Conservation (phyloP, 1,284 basidiomycete genomes). For the Microbotryum silenes-acaulis region DNA sequence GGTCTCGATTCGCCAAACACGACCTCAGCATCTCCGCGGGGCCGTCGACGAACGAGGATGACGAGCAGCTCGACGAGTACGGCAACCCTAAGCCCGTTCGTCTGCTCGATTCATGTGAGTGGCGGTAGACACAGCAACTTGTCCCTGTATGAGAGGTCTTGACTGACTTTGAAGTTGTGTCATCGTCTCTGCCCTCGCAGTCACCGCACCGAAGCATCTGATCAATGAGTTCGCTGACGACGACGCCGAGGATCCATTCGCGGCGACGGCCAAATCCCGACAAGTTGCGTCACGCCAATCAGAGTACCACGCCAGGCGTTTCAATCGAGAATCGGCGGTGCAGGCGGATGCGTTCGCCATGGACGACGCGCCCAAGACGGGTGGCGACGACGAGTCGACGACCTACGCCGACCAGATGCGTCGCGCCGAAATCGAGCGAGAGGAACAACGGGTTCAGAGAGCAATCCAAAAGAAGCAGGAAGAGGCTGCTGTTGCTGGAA, state of each 20-base stretch:
- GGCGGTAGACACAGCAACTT: neutral
- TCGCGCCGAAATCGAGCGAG: slow-evolving; percentile 79
- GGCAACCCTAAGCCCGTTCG: slow-evolving; percentile 9
- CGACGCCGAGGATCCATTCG: slow-evolving; percentile 91
- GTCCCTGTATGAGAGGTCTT: neutral
- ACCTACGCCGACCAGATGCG: slow-evolving; percentile 97
- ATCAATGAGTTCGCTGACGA: slow-evolving; percentile 82
- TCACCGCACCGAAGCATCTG: slow-evolving; percentile 87
- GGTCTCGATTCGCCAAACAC: slow-evolving; percentile 20
- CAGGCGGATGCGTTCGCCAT: slow-evolving; percentile 69
- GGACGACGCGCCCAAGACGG: slow-evolving; percentile 52
- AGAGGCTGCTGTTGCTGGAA: slow-evolving; percentile 51
- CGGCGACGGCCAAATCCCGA: slow-evolving; percentile 79
- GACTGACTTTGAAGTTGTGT: neutral
- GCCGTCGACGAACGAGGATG: slow-evolving; percentile 2
- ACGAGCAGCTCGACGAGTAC: slow-evolving; percentile 17
- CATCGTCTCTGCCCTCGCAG: slow-evolving; percentile 12
- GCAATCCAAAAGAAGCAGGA: slow-evolving; percentile 82
- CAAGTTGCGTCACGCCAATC: slow-evolving; percentile 91
- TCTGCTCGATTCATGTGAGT: slow-evolving; percentile 28
- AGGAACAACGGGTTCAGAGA: slow-evolving; percentile 75
- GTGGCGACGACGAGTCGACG: slow-evolving; percentile 62
- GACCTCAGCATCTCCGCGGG: slow-evolving; percentile 8
- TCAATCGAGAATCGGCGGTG: slow-evolving; percentile 55
- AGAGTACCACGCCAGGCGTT: slow-evolving; percentile 91